A percentile compares a stretch with the other conserved stretches of the same genome.
Evolutionary conservation across 176 grass and related monocot genomes (phyloP).

Genomic region (Saccharum spontaneum): DNA sequence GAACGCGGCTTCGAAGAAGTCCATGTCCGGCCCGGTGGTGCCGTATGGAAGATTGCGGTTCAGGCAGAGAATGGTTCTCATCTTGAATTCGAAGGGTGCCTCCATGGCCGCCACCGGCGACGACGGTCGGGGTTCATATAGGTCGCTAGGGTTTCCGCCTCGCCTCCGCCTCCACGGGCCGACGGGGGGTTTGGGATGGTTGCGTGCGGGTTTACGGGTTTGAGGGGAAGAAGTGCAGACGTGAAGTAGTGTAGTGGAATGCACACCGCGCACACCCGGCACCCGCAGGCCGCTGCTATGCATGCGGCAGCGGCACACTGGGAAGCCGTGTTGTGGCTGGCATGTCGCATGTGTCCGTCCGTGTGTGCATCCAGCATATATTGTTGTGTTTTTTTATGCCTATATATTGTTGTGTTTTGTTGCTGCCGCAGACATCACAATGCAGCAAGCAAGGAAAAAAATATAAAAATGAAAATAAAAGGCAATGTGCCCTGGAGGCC

Average conservation of each 20-base stretch:
- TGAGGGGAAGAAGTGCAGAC: not conserved
- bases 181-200: not conserved
- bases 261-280: too few species aligned
- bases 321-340: too few species aligned
- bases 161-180: not conserved
- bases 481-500: too few species aligned
- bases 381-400: too few species aligned
- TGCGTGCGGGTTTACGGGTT: not conserved
- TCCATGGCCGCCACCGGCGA: constrained; percentile 8
- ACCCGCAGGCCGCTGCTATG: too few species aligned
- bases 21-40: not conserved
- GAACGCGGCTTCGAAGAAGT: constrained; percentile 44
- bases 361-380: too few species aligned
- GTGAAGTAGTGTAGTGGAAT: not conserved
- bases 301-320: not conserved
- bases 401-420: too few species aligned
- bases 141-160: not conserved
- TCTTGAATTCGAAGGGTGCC: constrained; percentile 6
- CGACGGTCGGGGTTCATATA: not conserved
- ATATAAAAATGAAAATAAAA: too few species aligned
- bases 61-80: not conserved
- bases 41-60: constrained; percentile 18
- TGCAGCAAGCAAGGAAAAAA: too few species aligned
- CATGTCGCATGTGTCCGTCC: too few species aligned
- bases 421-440: too few species aligned